A percentile compares a stretch with the other conserved stretches of the same genome.
These are phyloP conservation scores for Beauveria pseudobassiana DNA, from an alignment of 2,329 filamentous ascomycete genomes.

Conservation along the genomic window DNA sequence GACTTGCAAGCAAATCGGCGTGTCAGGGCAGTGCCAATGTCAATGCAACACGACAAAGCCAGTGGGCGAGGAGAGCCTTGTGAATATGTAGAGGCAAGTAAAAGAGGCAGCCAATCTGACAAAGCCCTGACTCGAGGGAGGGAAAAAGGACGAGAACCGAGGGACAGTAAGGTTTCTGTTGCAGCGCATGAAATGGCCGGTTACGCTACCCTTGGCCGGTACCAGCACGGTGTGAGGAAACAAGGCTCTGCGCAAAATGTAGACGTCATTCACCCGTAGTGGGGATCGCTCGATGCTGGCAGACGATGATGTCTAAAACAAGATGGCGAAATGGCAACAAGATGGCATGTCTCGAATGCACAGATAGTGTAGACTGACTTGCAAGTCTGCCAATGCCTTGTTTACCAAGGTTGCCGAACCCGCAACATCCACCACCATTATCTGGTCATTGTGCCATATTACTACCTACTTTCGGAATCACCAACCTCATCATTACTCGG, in stretches of 20 bases:
- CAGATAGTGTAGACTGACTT: too few relatives aligned
- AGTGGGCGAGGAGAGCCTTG: too few relatives aligned
- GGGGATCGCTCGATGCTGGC: not conserved
- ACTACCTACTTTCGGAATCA: too few relatives aligned
- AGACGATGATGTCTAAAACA: not conserved
- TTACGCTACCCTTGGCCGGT: not conserved
- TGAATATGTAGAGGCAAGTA: not conserved
- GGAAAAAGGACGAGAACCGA: not conserved
- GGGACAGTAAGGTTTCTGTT: not conserved
- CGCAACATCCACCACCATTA: too few relatives aligned
- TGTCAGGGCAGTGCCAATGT: too few relatives aligned
- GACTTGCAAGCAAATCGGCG: too few relatives aligned
- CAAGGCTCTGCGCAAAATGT: not conserved
- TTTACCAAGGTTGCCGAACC: too few relatives aligned
- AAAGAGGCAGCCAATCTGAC: not conserved
- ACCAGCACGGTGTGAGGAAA: not conserved
- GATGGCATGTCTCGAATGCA: too few relatives aligned
- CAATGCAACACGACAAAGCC: too few relatives aligned
- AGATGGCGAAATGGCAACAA: not conserved
- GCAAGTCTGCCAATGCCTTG: too few relatives aligned
- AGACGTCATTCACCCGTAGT: constrained; percentile 5
- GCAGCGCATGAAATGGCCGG: not conserved
- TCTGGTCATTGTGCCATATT: too few relatives aligned
- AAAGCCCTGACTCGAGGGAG: not conserved
- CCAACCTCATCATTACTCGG: not conserved